These are phyloP conservation scores for Rubroboletus pulcherrimus DNA, from an alignment of 768 basidiomycete species.

Conservation along the genomic window DNA sequence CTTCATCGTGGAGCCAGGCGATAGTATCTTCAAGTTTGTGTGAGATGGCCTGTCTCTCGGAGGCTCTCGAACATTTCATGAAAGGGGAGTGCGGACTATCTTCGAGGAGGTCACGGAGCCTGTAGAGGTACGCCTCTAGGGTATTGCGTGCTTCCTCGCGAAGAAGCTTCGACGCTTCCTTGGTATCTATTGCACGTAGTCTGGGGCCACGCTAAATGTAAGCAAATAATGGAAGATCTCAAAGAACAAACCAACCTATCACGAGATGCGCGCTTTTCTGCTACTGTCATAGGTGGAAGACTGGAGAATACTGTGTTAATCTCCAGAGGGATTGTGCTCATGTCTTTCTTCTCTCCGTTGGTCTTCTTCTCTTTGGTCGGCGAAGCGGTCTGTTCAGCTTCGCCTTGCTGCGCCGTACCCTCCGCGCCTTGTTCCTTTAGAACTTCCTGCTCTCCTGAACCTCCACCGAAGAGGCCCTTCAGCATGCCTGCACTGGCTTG, in stretches of 20 bases:
- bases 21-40: constrained; percentile 71
- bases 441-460: constrained; percentile 35
- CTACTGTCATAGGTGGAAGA: constrained; percentile 70
- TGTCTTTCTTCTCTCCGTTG: constrained; percentile 36
- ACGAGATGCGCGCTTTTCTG: constrained; percentile 71
- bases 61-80: constrained; percentile 74
- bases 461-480: constrained; percentile 80
- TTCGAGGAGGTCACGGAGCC: constrained; percentile 75
- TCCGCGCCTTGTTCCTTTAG: constrained; percentile 28
- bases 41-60: constrained; percentile 65
- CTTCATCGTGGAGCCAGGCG: constrained; percentile 80
- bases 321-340: constrained; percentile 63
- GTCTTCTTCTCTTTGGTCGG: constrained; percentile 36
- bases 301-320: constrained; percentile 58
- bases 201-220: constrained; percentile 37
- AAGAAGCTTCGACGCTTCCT: constrained; percentile 71
- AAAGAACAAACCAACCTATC: constrained; percentile 51
- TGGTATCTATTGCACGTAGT: constrained; percentile 70
- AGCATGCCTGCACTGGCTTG: constrained; percentile 57
- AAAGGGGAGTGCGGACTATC: constrained; percentile 70
- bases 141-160: constrained; percentile 89
- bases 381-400: constrained; percentile 29
- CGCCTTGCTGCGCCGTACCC: constrained; percentile 24
- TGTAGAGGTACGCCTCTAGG: constrained; percentile 92
- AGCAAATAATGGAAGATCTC: not conserved